phyloP scores from a whole-genome alignment of 2,329 filamentous ascomycete genomes.

The Blastomyces emzantsi region DNA sequence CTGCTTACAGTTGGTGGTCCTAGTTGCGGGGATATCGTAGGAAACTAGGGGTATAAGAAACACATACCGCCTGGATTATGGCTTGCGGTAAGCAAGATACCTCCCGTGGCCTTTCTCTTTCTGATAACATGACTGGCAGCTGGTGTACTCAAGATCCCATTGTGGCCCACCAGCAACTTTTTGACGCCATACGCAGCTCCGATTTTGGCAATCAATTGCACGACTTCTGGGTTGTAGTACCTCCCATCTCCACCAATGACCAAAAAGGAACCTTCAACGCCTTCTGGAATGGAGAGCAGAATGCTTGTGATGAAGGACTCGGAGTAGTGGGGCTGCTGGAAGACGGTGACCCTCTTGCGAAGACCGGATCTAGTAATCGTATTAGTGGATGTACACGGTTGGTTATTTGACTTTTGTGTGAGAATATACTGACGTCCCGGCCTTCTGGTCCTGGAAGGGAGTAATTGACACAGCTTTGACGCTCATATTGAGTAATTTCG shows the following conservation, averaged over 20 bases:
- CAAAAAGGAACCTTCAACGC: conserved; percentile 75
- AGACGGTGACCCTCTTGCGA: conserved; percentile 97
- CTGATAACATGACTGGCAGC: conserved; percentile 94
- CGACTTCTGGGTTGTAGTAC: conserved; percentile 94
- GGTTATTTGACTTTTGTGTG: conserved; percentile 15
- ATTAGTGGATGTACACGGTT: conserved; percentile 16
- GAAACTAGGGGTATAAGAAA: not conserved
- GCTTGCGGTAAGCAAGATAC: conserved; percentile 91
- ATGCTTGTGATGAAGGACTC: conserved; percentile 94
- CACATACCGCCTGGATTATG: conserved; percentile 91
- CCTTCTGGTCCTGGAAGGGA: conserved; percentile 94
- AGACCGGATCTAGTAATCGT: conserved; percentile 68
- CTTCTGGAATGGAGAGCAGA: conserved; percentile 92
- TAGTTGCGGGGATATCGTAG: not conserved
- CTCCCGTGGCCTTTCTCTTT: conserved; percentile 88
- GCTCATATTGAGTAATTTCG: conserved; percentile 50
- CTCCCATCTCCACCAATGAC: conserved; percentile 97
- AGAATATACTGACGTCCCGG: conserved; percentile 73
- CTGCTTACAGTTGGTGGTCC: not conserved
- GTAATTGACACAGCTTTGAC: conserved; percentile 71
- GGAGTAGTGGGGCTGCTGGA: conserved; percentile 91
- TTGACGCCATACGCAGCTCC: conserved; percentile 95
- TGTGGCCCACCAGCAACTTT: conserved; percentile 93
- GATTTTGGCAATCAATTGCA: conserved; percentile 96
- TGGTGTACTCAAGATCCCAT: conserved; percentile 93